Evolutionary conservation across 805 yeast genomes (phyloP).

Genomic region (Metschnikowia lochheadii): DNA sequence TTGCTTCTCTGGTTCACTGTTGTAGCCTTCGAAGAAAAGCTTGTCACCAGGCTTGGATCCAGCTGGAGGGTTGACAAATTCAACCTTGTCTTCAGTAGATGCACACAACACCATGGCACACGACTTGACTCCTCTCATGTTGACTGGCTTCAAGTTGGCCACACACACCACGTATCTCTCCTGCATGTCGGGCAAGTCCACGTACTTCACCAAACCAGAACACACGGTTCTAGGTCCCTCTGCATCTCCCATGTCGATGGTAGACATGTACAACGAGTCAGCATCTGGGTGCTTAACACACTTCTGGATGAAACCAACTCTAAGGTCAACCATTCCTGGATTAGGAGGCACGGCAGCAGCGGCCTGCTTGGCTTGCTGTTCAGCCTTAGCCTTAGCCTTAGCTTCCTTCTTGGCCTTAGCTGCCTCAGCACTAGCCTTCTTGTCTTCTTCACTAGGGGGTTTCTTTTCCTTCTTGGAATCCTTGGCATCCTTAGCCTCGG

Average conservation of each 20-base stretch:
- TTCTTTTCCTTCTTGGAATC: conserved; percentile 10
- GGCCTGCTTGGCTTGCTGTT: conserved; percentile 42
- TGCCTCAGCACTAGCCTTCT: conserved; percentile 49
- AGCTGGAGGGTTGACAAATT: conserved; percentile 91
- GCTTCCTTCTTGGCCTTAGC: conserved; percentile 61
- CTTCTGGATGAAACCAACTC: conserved; percentile 96
- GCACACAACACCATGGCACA: conserved; percentile 97
- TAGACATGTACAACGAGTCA: conserved; percentile 91
- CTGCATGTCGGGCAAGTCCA: conserved; percentile 93
- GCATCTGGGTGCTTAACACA: conserved; percentile 98
- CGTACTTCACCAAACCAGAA: conserved; percentile 88
- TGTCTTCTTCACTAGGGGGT: conserved; percentile 37
- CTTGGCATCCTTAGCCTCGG: conserved; percentile 9
- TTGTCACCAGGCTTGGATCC: conserved; percentile 95
- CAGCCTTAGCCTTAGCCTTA: conserved; percentile 58
- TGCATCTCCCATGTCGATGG: conserved; percentile 93
- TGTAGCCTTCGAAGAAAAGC: conserved; percentile 87
- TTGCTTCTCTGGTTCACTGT: conserved; percentile 84
- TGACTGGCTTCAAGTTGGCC: conserved; percentile 95
- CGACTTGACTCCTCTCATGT: conserved; percentile 96
- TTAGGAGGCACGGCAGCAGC: conserved; percentile 61
- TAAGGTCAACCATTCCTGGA: conserved; percentile 85
- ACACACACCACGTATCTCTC: conserved; percentile 84
- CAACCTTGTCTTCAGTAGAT: conserved; percentile 69
- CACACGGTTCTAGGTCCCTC: conserved; percentile 98